These are phyloP conservation scores for Rhizophora apiculata DNA, from an alignment of 345 rosid species.

Conservation along the genomic window DNA sequence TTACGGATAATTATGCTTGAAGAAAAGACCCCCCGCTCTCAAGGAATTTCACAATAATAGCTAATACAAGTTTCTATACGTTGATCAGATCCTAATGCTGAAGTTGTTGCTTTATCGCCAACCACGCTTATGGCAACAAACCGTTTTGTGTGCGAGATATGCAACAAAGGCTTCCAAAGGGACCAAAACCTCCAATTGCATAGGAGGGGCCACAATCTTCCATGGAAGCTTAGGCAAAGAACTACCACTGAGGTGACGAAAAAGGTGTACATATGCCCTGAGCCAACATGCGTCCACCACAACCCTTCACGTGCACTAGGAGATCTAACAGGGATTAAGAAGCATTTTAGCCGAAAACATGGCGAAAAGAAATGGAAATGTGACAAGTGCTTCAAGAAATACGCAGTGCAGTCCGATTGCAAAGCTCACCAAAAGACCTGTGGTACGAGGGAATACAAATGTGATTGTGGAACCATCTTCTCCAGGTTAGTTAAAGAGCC, in stretches of 20 bases:
- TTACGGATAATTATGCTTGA: not conserved
- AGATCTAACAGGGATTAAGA: constrained; percentile 71
- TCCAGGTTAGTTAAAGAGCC: constrained; percentile 52
- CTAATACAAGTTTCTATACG: not conserved
- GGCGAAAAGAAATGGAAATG: constrained; percentile 99
- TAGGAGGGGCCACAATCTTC: constrained; percentile 73
- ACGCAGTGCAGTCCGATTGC: constrained; percentile 92
- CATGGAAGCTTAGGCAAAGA: constrained; percentile 67
- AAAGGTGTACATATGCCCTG: constrained; percentile 68
- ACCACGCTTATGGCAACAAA: constrained; percentile 72
- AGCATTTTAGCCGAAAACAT: constrained; percentile 76
- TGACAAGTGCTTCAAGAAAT: constrained; percentile 87
- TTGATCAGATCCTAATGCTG: constrained; percentile 61
- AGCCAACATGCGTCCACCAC: constrained; percentile 64
- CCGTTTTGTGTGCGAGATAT: constrained; percentile 71
- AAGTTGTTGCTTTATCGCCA: constrained; percentile 66
- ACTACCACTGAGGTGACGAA: constrained; percentile 49
- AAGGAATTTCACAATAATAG: too few relatives aligned
- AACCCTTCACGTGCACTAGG: constrained; percentile 65
- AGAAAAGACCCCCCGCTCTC: too few relatives aligned
- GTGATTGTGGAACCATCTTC: constrained; percentile 93
- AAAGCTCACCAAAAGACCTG: constrained; percentile 95
- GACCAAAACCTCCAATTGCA: constrained; percentile 77
- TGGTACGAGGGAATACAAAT: constrained; percentile 91
- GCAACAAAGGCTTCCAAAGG: constrained; percentile 76